Conservation (phyloP, 306 rosid species). For the Cucurbita argyrosperma region DNA sequence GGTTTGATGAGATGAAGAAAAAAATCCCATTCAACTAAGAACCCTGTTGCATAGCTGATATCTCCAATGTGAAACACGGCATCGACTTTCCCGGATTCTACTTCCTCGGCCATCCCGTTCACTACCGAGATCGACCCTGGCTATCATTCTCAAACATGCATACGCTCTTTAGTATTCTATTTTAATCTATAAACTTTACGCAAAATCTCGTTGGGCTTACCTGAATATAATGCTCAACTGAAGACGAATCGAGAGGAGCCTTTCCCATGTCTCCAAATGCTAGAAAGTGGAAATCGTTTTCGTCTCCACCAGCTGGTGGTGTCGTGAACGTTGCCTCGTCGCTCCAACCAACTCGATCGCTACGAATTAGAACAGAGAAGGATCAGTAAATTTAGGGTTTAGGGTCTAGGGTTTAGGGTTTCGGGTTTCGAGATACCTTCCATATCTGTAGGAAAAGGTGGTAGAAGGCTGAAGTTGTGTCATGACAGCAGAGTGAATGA, state of each 20-base stretch:
- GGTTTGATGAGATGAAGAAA: slow-evolving; percentile 52
- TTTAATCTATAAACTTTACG: background rate
- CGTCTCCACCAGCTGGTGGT: slow-evolving; percentile 69
- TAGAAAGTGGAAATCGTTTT: slow-evolving; percentile 44
- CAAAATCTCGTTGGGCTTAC: slow-evolving; percentile 2
- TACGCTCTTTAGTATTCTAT: background rate
- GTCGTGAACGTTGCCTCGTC: slow-evolving; percentile 35
- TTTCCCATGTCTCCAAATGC: slow-evolving; percentile 90
- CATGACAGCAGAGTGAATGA: slow-evolving; percentile 73
- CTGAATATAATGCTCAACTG: slow-evolving; percentile 83
- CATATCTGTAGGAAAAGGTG: slow-evolving; percentile 46
- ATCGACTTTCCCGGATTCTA: slow-evolving; percentile 29
- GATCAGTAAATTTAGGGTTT: no score
- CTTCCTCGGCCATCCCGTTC: slow-evolving; percentile 35
- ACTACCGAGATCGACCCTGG: slow-evolving; percentile 79
- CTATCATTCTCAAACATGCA: slow-evolving; percentile 11
- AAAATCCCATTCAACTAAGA: slow-evolving; percentile 81
- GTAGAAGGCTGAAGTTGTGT: slow-evolving; percentile 61
- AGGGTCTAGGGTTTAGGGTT: no score
- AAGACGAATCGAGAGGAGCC: slow-evolving; percentile 57
- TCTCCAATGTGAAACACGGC: slow-evolving; percentile 84
- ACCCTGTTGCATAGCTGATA: slow-evolving; percentile 87
- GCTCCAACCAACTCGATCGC: slow-evolving; percentile 69
- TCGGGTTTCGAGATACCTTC: slow-evolving; percentile 37
- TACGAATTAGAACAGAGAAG: background rate